A percentile compares a stretch with the other conserved stretches of the same genome.
Conservation (phyloP, 345 rosid species). For the Moringa oleifera region DNA sequence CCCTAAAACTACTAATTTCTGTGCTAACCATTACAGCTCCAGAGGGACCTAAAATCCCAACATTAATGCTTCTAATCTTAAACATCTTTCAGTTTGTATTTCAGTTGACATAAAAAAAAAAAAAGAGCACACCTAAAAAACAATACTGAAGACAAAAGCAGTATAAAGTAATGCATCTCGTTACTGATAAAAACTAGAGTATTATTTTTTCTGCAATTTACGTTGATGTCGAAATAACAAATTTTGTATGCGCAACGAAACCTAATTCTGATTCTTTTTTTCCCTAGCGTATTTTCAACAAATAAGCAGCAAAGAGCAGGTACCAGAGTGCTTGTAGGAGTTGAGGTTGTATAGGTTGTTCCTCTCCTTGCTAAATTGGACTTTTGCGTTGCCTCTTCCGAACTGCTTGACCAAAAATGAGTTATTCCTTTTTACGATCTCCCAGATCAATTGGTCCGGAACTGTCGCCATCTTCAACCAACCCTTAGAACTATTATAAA, state of each 20-base stretch:
- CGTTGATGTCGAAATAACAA: neutral
- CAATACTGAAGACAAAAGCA: too few species aligned
- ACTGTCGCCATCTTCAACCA: conserved; percentile 56
- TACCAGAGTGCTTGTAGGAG: conserved; percentile 81
- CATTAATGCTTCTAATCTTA: too few species aligned
- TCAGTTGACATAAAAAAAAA: too few species aligned
- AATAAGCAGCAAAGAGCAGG: neutral
- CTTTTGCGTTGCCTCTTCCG: conserved; percentile 52
- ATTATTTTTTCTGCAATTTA: too few species aligned
- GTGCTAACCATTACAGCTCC: too few species aligned
- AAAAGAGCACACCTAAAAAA: too few species aligned
- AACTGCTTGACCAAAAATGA: conserved; percentile 72
- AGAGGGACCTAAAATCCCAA: neutral
- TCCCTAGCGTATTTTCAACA: neutral
- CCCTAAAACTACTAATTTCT: too few species aligned
- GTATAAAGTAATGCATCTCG: too few species aligned
- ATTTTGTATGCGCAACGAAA: too few species aligned
- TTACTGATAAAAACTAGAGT: too few species aligned
- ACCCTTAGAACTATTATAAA: conserved; percentile 1
- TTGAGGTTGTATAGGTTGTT: conserved; percentile 76
- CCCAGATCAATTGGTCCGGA: conserved; percentile 72
- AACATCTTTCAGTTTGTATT: neutral
- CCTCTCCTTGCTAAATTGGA: conserved; percentile 69
- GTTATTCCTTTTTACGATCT: conserved; percentile 74
- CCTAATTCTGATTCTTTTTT: neutral